Evolutionary conservation across 495 filamentous ascomycete genomes (phyloP), one percentile per base, ranked within the genome.

Genomic region (Bathelium albidoporum): DNA sequence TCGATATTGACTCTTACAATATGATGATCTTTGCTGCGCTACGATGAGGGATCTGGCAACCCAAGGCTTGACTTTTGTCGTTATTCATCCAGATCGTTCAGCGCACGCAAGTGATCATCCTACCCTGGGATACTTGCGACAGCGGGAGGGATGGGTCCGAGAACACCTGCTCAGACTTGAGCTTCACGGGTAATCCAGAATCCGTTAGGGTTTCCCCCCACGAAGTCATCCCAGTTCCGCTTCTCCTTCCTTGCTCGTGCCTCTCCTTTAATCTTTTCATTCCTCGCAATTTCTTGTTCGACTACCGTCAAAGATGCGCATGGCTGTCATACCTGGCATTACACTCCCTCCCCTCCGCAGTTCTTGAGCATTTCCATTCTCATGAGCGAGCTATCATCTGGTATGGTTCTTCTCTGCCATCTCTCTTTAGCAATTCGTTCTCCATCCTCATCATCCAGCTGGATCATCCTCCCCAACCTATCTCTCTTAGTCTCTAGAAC

Each of bases 401-500:
- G 67, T 0, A 72, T 29, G 1, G 49, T 52, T n/a, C 55, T 62
- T 22, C 59, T 67, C 22, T 64, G 64, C 14, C 65, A 64, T 2
- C 71, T 71, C 16, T 61, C 29, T 9, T 66, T 55, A 59, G 72
- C 65, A 3, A 36, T 55, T 66, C 67, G 75, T 36, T 58, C 20
- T 0, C 75, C 75, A 18, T 68, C 64, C 75, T 74, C 76, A 43
- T 73, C 71, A 60, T 77, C 75, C 41, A 77, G 58, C 24, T 68
- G n/a, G n/a, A n/a, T 66, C 73, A 76, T 72, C 18, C 64, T 62
- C 66, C 75, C 66, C 9, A 77, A 62, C 2, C 75, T 74, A 12
- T 61, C 36, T 76, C 75, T 59, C 76, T 77, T 11, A 77, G 64
- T 2, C 75, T 62, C 62, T 77, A 76, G 63, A 76, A 77, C 75